Evolutionary conservation across 805 yeast species (phyloP), one percentile per base, ranked within the genome.

Genomic region (Ogataea nonfermentans): DNA sequence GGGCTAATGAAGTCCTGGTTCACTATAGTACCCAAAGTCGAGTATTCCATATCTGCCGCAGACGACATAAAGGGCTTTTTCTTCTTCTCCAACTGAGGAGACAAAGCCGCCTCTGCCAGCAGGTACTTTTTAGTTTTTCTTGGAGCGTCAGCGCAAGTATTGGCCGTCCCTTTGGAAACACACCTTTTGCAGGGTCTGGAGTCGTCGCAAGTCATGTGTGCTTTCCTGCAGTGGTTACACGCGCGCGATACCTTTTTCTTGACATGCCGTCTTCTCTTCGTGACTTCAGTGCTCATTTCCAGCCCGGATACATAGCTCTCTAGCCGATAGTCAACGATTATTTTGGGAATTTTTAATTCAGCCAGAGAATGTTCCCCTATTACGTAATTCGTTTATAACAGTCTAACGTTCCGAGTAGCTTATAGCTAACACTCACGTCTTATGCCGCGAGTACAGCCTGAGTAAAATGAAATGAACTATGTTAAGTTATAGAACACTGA

Each of bases 161-260:
- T 74, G 2, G 71, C 74, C 11, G 88, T 63, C 0, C 90, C 91
- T 53, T 88, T 71, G 20, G 69, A 70, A 3, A 83, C 59, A 61
- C 99, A 91, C 35, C 96, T 62, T 39, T 73, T 72, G 55, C 99
- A 91, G 0, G 76, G 57, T 66, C 74, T 41, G 4, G 52, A 32
- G 13, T 80, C 76, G 52, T 90, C 96, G 61, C 99, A 91, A 0
- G 97, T 86, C 71, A 90, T 78, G 60, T 91, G 99, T 2, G 95
- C 85, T 52, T 79, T 77, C 44, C 90, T 89, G 57, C 99, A 91
- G 63, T 90, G 93, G 28, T 78, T 76, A 52, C 99, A 91, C 4
- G 99, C 98, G 41, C 95, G 70, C 6, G 81, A 70, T 0, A 93
- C 90, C 57, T 90, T 90, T 53, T 74, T 74, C 13, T 41, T 43